phyloP scores from a whole-genome alignment of 1,284 basidiomycete genomes.

The Ceratobasidium sp. region DNA sequence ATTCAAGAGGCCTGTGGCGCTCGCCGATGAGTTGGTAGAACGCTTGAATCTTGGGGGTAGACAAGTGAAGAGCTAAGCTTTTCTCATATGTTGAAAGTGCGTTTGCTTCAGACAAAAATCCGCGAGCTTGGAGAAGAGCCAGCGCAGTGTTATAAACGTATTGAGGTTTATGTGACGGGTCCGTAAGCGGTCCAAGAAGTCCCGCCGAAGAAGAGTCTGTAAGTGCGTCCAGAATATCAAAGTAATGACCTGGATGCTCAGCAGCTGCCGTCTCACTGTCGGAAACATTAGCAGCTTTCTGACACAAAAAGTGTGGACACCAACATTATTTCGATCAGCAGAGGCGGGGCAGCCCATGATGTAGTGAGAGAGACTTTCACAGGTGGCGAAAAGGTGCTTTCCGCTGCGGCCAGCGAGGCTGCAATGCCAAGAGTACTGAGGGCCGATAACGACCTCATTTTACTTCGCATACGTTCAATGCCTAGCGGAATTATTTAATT shows the following conservation, averaged over 20 bases:
- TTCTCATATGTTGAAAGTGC: constrained; percentile 62
- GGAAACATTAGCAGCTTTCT: constrained; percentile 1
- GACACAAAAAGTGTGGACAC: constrained; percentile 47
- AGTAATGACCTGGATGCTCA: constrained; percentile 71
- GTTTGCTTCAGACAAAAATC: constrained; percentile 58
- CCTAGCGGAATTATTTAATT: neutral
- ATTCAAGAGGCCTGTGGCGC: constrained; percentile 51
- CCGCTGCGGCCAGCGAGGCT: constrained; percentile 29
- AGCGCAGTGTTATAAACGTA: constrained; percentile 63
- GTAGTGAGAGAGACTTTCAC: constrained; percentile 80
- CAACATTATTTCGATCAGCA: constrained; percentile 83
- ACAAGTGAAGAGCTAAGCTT: constrained; percentile 70
- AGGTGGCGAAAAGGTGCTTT: constrained; percentile 58
- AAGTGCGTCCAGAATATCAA: constrained; percentile 69
- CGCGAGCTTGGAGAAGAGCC: constrained; percentile 56
- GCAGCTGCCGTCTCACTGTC: constrained; percentile 65
- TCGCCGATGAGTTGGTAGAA: constrained; percentile 61
- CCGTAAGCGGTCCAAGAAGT: constrained; percentile 48
- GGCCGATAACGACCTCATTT: constrained; percentile 37
- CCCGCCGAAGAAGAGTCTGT: constrained; percentile 52
- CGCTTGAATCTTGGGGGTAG: constrained; percentile 74
- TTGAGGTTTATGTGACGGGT: constrained; percentile 54
- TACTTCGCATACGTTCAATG: neutral
- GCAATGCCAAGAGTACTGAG: constrained; percentile 30
- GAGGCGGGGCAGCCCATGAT: constrained; percentile 78